Base-by-base conservation (phyloP, 192 early-diverging fungal genomes). In the Rhizophagus prolifer region DNA sequence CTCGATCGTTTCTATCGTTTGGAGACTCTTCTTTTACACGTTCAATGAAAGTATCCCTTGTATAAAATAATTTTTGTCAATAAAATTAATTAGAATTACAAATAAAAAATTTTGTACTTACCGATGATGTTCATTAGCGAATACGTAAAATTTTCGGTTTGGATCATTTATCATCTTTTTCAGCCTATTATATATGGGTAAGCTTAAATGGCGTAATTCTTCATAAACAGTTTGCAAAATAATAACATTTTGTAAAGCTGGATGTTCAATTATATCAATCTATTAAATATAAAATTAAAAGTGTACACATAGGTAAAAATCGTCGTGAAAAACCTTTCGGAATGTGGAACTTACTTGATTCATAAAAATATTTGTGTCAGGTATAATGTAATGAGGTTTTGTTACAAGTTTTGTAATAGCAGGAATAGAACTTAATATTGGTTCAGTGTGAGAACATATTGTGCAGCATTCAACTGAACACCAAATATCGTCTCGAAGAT, bases 361-460 rank as follows among this genome's bases (percentile, higher is more conserved):
- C 82, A 93, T 88, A 72, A 95, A 91, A 9, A 96, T 92, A 83
- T 99, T 99, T 72, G 98, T 99, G 82, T 99, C 98, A 10, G 96
- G 95, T 28, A 99, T 83, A 50, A 99, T 77, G 70, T 90, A 95
- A 81, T 97, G 92, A 5, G 89, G 86, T 26, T 67, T 54, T 4
- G 77, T 79, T 67, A 88, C 85, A 23, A 83, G 58, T 19, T 82
- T 78, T 36, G 91, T 86, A 79, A 86, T 69, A 71, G 85, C 85
- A 0, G 91, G 91, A 16, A 63, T 73, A 1, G 77, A 77, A 54
- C 82, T 87, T 46, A 92, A 85, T 14, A 87, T 79, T 2, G 79
- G 66, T 62, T 84, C 70, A 58, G 74, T 78, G 21, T 86, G 85
- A 34, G 67, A 75, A 75, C 91, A 92, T 9, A 21, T 64, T 25